Conservation (phyloP, 2,329 filamentous ascomycete genomes). For the Dactylellina leptospora region DNA sequence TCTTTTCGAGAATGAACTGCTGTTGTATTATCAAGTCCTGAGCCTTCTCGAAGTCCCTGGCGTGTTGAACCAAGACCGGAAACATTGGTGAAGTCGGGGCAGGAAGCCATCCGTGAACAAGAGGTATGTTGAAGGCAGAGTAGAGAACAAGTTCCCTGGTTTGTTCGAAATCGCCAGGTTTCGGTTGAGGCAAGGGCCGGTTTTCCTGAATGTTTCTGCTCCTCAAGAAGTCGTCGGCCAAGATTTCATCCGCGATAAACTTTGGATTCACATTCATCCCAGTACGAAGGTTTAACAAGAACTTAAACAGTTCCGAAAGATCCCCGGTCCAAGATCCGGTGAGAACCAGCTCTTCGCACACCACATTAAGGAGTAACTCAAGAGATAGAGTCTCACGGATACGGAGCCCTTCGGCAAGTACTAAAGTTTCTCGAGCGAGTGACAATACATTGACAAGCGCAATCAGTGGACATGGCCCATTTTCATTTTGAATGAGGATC, state of each 20-base stretch:
- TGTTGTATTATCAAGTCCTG: constrained; percentile 87
- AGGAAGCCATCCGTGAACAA: constrained; percentile 94
- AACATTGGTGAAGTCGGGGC: constrained; percentile 72
- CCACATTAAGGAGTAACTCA: constrained; percentile 81
- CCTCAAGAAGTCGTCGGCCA: constrained; percentile 55
- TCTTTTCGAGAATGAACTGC: constrained; percentile 82
- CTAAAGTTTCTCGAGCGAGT: constrained; percentile 73
- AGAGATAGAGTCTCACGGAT: constrained; percentile 88
- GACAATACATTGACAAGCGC: constrained; percentile 92
- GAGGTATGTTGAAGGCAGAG: constrained; percentile 82
- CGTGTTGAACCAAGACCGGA: constrained; percentile 75
- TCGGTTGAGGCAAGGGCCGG: constrained; percentile 59
- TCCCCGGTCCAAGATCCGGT: constrained; percentile 74
- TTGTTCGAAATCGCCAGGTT: constrained; percentile 81
- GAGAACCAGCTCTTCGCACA: constrained; percentile 93
- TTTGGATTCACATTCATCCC: constrained; percentile 98
- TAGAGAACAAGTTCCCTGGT: constrained; percentile 92
- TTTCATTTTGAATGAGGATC: constrained; percentile 89
- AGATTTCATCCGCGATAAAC: constrained; percentile 69
- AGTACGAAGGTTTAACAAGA: constrained; percentile 86
- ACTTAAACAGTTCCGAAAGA: constrained; percentile 84
- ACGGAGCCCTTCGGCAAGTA: constrained; percentile 78
- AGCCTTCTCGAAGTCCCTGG: constrained; percentile 87
- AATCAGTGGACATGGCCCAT: constrained; percentile 91
- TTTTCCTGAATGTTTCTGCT: constrained; percentile 49